Base-by-base conservation (phyloP, 108 stramenopile species). In the Aurantiochytrium sp. region DNA sequence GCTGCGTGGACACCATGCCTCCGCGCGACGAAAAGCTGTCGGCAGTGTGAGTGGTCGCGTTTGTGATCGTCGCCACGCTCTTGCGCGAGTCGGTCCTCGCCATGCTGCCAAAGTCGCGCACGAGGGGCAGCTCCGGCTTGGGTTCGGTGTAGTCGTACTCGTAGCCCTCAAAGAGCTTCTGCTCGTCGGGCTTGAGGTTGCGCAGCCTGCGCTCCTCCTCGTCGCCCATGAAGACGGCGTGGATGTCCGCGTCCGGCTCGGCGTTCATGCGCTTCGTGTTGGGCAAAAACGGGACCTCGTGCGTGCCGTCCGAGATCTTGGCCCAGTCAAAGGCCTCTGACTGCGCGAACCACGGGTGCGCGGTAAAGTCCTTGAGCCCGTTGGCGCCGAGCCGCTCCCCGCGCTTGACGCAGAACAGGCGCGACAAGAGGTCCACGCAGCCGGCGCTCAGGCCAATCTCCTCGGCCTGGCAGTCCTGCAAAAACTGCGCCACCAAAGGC, bases 211-310 rank as follows among this genome's bases (percentile, higher is more conserved):
- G 69, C 36, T 81, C 69, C 69, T 81, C 69, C 17, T 81, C 69
- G 37, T 81, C 69, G 10, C 69, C 69, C 69, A 81, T 81, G 0
- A 81, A 81, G 41, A 81, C 69, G 24, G 69, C 69, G 42, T 81
- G 69, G 0, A 81, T 81, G 69, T 81, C 69, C 4, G 69, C 69
- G 27, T 81, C 69, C 22, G 69, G 69, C 69, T 81, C 69, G n/a
- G 69, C 69, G 22, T 81, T 81, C 69, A 81, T 81, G 1, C 42
- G 37, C 4, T 81, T 81, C 27, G 42, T 81, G 42, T 81, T 45
- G n/a, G 69, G 69, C 37, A 81, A n/a, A 45, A 81, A 81, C n/a
- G 69, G 69, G 15, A 81, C 69, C 4, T n/a, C n/a, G 42, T 81
- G 69, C 24, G 69, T 81, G 24, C 69, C 69, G 36, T 81, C 69